Conservation (phyloP, 179 eudicot genomes). For the Pouteria campechiana region DNA sequence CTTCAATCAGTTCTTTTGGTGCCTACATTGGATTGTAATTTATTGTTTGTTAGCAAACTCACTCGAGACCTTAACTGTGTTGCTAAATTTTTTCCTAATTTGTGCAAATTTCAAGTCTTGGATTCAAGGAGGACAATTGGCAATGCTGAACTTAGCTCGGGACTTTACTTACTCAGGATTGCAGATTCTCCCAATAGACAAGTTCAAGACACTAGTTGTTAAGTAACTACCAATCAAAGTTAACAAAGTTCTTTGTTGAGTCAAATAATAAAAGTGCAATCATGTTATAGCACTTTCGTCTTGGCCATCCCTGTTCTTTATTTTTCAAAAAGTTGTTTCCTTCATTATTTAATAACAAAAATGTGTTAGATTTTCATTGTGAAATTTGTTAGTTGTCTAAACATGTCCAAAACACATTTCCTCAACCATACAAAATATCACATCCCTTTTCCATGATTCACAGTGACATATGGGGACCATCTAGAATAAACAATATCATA, state of each 20-base stretch:
- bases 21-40: constrained; percentile 2
- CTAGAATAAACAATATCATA: too few species aligned
- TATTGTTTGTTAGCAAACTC: background rate
- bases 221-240: too few species aligned
- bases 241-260: too few species aligned
- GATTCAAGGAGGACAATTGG: constrained; percentile 6
- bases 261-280: background rate
- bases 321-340: background rate
- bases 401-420: too few species aligned
- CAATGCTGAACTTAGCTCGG: background rate
- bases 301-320: background rate
- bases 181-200: too few species aligned
- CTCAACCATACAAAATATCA: too few species aligned
- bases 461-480: too few species aligned
- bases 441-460: too few species aligned
- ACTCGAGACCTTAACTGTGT: background rate
- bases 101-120: constrained; percentile 2
- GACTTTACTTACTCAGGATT: background rate
- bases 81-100: background rate
- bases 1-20: background rate
- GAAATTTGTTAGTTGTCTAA: too few species aligned
- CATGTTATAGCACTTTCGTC: background rate
- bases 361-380: too few species aligned
- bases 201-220: too few species aligned
- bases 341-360: too few species aligned